Percentiles rank a stretch among this genome's conserved stretches.
phyloP scores from a whole-genome alignment of 108 stramenopile species.

The Mediolabrus comicus region DNA sequence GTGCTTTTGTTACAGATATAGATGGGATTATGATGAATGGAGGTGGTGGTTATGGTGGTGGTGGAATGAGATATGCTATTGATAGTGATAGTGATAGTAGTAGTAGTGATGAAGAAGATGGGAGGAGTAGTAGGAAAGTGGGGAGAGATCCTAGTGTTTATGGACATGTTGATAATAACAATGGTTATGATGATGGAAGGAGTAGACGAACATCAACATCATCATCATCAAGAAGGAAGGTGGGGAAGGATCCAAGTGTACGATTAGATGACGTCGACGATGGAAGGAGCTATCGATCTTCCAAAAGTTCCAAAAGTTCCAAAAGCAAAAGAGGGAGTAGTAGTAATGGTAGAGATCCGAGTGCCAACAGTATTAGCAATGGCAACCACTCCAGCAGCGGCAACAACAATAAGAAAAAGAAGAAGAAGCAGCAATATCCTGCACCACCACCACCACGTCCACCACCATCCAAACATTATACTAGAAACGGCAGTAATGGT shows the following conservation, averaged over 20 bases:
- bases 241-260: not conserved
- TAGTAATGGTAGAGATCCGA: not conserved
- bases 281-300: not conserved
- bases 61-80: not conserved
- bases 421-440: not conserved
- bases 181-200: not conserved
- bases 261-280: not conserved
- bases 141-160: not conserved
- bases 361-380: too few species aligned
- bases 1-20: not conserved
- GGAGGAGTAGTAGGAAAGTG: not conserved
- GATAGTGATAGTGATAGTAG: not conserved
- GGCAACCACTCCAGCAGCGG: not conserved
- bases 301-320: not conserved
- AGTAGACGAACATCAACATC: not conserved
- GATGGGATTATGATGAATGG: too few species aligned
- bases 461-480: not conserved
- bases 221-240: not conserved
- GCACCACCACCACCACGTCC: not conserved
- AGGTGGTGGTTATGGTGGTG: too few species aligned
- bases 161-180: not conserved
- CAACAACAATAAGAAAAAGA: not conserved
- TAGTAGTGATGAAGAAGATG: not conserved
- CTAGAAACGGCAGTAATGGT: not conserved
- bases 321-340: not conserved